Base-by-base conservation (phyloP, 1,284 basidiomycete species). In the Acaromyces ingoldii region DNA sequence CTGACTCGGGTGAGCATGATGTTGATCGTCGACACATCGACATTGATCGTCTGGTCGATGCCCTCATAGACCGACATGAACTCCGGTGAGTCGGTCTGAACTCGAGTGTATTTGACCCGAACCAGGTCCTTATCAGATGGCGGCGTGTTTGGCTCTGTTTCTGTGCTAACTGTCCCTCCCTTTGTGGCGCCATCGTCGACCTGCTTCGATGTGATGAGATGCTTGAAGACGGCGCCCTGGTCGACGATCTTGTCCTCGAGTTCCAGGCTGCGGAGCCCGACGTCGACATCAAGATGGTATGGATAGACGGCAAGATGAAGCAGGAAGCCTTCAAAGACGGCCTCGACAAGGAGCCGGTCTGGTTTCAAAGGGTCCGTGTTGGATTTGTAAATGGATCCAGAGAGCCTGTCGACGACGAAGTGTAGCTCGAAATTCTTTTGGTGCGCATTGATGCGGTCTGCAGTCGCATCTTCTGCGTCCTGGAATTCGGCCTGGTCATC, bases 1-100 rank as follows among this genome's bases (percentile, higher is more conserved):
- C 93, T 92, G 70, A 91, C 90, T 1, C 95, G 91, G 3, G 88
- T 88, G 1, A 89, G 85, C 56, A 86, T 84, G 76, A 98, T 85
- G 58, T 92, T 83, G 77, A 99, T 87, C 0, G 95, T 97, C 3
- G 93, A 95, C 39, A 99, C 81, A 65, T 86, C 85, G 55, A 92
- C 83, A 68, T 92, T 86, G 53, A 98, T 84, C 54, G 79, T 88
- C 77, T 96, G 89, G 31, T 96, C 88, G 49, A 93, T 85, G 13
- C 88, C 87, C 60, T 93, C 89, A 75, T 89, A 88, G 6, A 84
- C 78, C 2, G 84, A 84, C 69, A 83, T 78, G 76, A 89, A 97
- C 67, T 96, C 89, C 0, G 95, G 91, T 17, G 60, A 91, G 34
- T 85, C 82, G 65, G 84, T 84, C 72, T 95, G 86, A 0, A 87